Evolutionary conservation across 2,329 filamentous ascomycete species (phyloP), one percentile per base, ranked within the genome.

Genomic region (Pseudogymnoascus sp.): DNA sequence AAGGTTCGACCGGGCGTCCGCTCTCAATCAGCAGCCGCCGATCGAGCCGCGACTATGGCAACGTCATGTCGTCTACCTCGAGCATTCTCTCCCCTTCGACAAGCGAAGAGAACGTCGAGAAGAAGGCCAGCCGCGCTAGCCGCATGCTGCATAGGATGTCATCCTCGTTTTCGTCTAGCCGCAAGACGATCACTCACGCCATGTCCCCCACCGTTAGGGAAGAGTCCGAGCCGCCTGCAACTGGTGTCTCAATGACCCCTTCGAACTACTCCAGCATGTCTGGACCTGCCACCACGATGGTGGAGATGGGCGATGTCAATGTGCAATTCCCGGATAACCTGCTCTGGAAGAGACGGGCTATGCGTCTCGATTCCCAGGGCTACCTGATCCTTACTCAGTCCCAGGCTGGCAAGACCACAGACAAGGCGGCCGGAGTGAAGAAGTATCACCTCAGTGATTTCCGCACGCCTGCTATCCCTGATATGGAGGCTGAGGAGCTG

Each of bases 301-400:
- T 65, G 43, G 66, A 70, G 63, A 65, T 72, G 61, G 91, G 92
- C 57, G 90, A 97, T 69, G 87, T 99, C 65, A 97, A 99, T 69
- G 90, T 97, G 9, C 94, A 99, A 72, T 97, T 99, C 72, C 94
- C 94, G 0, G 93, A 97, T 71, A 96, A 91, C 60, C 80, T 99
- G 53, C 81, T 99, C 11, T 99, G 94, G 94, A 99, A 97, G 77
- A 88, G 93, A 60, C 86, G 94, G 63, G 91, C 88, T 69, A 86
- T 97, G 75, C 88, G 88, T 65, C 84, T 99, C 61, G 92, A 97
- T 72, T 84, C 86, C 7, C 81, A 88, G 63, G 94, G 93, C 15
- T 91, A 89, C 74, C 77, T 99, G 38, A 86, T 96, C 62, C 81
- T 99, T 64, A 89, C 87, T 41, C 85, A 85, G 64, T 82, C 85